A percentile compares a stretch with the other conserved stretches of the same genome.
These are phyloP conservation scores for Aspergillus fructus DNA, from an alignment of 2,329 filamentous ascomycete species.

Conservation along the genomic window DNA sequence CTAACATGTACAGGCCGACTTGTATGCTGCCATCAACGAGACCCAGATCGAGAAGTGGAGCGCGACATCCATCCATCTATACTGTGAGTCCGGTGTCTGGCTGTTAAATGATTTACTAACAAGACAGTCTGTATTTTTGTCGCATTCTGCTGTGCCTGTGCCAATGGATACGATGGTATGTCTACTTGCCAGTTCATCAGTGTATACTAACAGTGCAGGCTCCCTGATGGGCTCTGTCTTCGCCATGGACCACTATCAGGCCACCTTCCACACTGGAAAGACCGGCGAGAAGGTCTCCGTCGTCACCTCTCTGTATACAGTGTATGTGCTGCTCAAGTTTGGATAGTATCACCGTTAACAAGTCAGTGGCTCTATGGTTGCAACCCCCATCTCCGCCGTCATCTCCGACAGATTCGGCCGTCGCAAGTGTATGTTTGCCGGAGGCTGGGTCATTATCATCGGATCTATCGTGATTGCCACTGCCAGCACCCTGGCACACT, in stretches of 20 bases:
- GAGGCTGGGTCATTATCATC: slow-evolving; percentile 46
- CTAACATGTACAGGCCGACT: slow-evolving; percentile 34
- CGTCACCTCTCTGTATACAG: slow-evolving; percentile 48
- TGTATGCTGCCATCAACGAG: slow-evolving; percentile 50
- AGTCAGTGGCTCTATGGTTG: slow-evolving; percentile 40
- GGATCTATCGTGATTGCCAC: slow-evolving; percentile 47
- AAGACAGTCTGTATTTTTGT: slow-evolving; percentile 45
- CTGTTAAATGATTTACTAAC: slow-evolving; percentile 15
- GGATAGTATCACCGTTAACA: not conserved
- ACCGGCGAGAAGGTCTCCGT: slow-evolving; percentile 43
- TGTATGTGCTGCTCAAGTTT: slow-evolving; percentile 34
- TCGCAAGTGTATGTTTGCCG: slow-evolving; percentile 47
- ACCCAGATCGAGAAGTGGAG: slow-evolving; percentile 42
- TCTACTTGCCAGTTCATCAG: not conserved
- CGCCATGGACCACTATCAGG: slow-evolving; percentile 35
- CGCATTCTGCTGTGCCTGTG: slow-evolving; percentile 34
- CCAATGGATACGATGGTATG: slow-evolving; percentile 32
- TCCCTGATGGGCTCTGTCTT: slow-evolving; percentile 32
- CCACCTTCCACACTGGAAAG: slow-evolving; percentile 41
- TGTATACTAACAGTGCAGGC: not conserved
- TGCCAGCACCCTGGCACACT: slow-evolving; percentile 35
- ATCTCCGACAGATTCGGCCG: slow-evolving; percentile 49
- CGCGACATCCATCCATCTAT: slow-evolving; percentile 28
- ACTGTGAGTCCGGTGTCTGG: slow-evolving; percentile 22
- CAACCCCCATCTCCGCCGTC: slow-evolving; percentile 43